Percentiles rank a stretch among this genome's conserved stretches.
Conservation (phyloP, 768 basidiomycete genomes). For the Plicaturopsis crispa region DNA sequence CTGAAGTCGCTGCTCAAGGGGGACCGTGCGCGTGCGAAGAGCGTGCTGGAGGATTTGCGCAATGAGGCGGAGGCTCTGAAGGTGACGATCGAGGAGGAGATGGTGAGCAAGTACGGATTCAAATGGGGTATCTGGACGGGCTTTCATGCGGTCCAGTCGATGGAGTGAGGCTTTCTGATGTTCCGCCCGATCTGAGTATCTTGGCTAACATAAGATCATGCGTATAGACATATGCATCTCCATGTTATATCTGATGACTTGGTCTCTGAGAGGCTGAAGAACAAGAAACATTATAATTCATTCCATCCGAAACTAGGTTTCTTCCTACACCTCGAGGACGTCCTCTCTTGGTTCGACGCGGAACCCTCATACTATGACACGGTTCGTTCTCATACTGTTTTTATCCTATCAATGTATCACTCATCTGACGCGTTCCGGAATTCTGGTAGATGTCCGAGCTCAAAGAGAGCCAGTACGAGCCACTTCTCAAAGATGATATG, state of each 20-base stretch:
- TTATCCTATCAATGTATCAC: not conserved
- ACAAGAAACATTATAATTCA: conserved; percentile 88
- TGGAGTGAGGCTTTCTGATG: conserved; percentile 53
- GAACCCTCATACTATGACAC: conserved; percentile 44
- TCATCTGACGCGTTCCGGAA: conserved; percentile 3
- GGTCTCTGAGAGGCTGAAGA: conserved; percentile 61
- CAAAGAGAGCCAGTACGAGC: conserved; percentile 48
- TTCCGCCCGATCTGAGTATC: conserved; percentile 1
- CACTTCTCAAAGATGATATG: conserved; percentile 59
- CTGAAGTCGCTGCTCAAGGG: conserved; percentile 49
- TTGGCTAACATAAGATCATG: not conserved
- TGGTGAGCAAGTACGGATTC: conserved; percentile 67
- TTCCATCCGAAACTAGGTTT: conserved; percentile 83
- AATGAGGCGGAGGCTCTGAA: conserved; percentile 50
- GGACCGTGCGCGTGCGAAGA: conserved; percentile 46
- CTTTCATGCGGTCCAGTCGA: conserved; percentile 81
- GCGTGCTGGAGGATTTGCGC: conserved; percentile 42
- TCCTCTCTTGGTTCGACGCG: conserved; percentile 77
- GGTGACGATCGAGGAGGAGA: conserved; percentile 68
- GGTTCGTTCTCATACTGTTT: conserved; percentile 29
- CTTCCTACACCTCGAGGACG: conserved; percentile 70
- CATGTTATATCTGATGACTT: conserved; percentile 83
- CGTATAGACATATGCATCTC: conserved; percentile 66
- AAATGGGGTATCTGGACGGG: conserved; percentile 75
- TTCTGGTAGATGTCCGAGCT: conserved; percentile 43